Conservation (phyloP, 2,329 filamentous ascomycete genomes). For the Lecanosticta acicola region DNA sequence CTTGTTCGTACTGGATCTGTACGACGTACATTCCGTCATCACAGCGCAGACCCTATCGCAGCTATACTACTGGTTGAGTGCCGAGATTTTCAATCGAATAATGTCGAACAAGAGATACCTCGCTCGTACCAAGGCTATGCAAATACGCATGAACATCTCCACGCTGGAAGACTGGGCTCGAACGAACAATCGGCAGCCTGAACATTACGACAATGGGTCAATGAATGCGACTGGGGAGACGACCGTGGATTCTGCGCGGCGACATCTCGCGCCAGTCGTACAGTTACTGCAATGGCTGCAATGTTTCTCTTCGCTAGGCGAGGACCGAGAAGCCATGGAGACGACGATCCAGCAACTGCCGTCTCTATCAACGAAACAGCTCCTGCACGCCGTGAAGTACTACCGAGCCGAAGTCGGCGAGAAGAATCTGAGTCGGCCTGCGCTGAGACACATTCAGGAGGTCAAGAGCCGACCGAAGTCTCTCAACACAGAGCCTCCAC, state of each 20-base stretch:
- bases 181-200: slow-evolving; percentile 84
- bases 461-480: slow-evolving; percentile 57
- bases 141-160: slow-evolving; percentile 98
- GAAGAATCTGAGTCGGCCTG: slow-evolving; percentile 81
- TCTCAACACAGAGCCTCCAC: slow-evolving; percentile 8
- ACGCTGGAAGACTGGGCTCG: slow-evolving; percentile 93
- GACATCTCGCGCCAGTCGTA: slow-evolving; percentile 82
- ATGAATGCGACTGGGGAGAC: slow-evolving; percentile 79
- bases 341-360: slow-evolving; percentile 86
- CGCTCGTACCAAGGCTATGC: slow-evolving; percentile 96
- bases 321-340: slow-evolving; percentile 82
- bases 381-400: slow-evolving; percentile 86
- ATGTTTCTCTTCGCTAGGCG: slow-evolving; percentile 88
- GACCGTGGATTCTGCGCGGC: slow-evolving; percentile 75
- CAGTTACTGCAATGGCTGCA: slow-evolving; percentile 96
- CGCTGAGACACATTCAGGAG: slow-evolving; percentile 76
- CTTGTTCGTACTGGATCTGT: slow-evolving; percentile 94
- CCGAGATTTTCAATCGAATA: slow-evolving; percentile 94
- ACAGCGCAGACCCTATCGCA: slow-evolving; percentile 86
- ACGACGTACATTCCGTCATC: slow-evolving; percentile 97
- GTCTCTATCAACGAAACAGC: slow-evolving; percentile 74
- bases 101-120: slow-evolving; percentile 95
- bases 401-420: slow-evolving; percentile 94
- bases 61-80: slow-evolving; percentile 90
- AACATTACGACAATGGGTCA: slow-evolving; percentile 91